Percentiles rank a stretch among this genome's conserved stretches.
Evolutionary conservation across 1,284 basidiomycete species (phyloP).

Genomic region (Rhodotorula sp.): DNA sequence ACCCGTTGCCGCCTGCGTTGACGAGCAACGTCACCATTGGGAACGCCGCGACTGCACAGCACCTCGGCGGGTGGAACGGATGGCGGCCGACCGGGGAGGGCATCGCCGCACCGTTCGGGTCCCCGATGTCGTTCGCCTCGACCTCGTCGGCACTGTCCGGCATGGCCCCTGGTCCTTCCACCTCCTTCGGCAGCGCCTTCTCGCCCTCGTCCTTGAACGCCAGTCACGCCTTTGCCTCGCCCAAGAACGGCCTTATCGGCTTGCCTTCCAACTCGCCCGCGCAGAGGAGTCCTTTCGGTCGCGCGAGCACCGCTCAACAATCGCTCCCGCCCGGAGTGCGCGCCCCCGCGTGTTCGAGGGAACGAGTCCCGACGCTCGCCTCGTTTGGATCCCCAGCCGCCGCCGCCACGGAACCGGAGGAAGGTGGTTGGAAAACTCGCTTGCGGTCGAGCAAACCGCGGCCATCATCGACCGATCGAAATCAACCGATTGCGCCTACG

Average conservation of each 20-base stretch:
- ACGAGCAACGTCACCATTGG: neutral
- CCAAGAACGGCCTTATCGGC: neutral
- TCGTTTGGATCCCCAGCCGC: neutral
- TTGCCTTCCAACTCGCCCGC: neutral
- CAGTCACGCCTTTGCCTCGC: conserved; percentile 1
- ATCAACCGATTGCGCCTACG: neutral
- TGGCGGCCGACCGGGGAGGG: conserved; percentile 11
- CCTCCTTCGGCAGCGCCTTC: neutral
- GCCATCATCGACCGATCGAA: neutral
- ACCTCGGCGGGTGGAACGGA: conserved; percentile 9
- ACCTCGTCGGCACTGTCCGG: neutral
- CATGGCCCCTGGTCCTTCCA: neutral
- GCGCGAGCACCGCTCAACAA: neutral
- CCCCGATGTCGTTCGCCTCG: conserved; percentile 21
- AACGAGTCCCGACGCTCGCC: conserved; percentile 6
- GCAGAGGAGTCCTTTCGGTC: neutral
- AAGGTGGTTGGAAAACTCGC: conserved; percentile 8
- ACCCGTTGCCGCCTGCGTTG: neutral
- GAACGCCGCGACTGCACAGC: neutral
- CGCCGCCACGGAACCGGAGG: neutral
- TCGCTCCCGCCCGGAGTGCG: neutral
- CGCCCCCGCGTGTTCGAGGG: conserved; percentile 16
- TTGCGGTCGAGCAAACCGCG: neutral
- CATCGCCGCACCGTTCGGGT: conserved; percentile 10
- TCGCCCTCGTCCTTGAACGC: neutral